These are phyloP conservation scores for Claviceps citrina DNA, from an alignment of 2,329 filamentous ascomycete genomes.

Conservation along the genomic window DNA sequence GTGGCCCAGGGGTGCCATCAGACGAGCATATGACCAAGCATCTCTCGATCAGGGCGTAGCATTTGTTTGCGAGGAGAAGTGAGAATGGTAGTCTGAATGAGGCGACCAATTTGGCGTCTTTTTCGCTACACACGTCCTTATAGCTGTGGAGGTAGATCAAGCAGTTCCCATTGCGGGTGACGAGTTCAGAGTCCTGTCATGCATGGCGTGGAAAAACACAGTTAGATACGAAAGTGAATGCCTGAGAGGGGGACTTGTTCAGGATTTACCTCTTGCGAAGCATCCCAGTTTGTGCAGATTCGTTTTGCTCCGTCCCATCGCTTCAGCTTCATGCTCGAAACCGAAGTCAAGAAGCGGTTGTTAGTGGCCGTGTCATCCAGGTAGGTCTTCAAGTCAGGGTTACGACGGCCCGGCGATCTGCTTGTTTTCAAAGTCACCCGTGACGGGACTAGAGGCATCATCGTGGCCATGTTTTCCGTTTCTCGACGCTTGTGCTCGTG, in stretches of 20 bases:
- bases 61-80: conserved; percentile 40
- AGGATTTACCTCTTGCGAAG: conserved; percentile 5
- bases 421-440: neutral
- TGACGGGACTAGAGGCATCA: neutral
- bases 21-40: conserved; percentile 22
- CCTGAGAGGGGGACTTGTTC: neutral
- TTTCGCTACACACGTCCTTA: conserved; percentile 28
- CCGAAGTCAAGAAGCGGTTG: neutral
- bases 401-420: neutral
- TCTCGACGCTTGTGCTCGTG: neutral
- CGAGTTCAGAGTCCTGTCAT: conserved; percentile 54
- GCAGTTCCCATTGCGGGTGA: conserved; percentile 52
- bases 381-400: neutral
- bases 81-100: conserved; percentile 51
- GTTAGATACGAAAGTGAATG: neutral
- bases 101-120: conserved; percentile 44
- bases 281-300: conserved; percentile 6
- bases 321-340: conserved; percentile 1
- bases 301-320: conserved; percentile 8
- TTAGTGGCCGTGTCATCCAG: conserved; percentile 1
- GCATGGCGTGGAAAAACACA: neutral
- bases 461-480: neutral
- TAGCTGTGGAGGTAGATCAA: conserved; percentile 47
- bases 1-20: conserved; percentile 15
- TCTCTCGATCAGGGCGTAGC: conserved; percentile 42